phyloP scores from a whole-genome alignment of 2,329 filamentous ascomycete species.

The Cryoendolithus antarcticus region DNA sequence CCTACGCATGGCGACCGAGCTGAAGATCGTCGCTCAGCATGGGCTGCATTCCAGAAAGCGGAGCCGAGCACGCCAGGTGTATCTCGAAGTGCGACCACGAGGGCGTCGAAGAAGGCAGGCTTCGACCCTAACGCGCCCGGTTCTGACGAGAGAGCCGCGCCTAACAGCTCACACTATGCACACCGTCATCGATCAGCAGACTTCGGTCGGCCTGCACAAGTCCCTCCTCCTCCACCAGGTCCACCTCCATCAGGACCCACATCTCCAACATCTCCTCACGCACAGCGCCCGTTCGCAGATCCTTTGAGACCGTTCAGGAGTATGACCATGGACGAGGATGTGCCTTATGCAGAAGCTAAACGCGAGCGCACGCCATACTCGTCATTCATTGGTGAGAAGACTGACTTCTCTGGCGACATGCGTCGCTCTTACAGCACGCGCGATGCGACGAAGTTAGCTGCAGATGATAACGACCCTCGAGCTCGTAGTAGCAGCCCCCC shows the following conservation, averaged over 20 bases:
- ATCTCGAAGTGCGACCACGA: slow-evolving; percentile 23
- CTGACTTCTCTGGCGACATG: slow-evolving; percentile 39
- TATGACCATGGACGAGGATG: slow-evolving; percentile 18
- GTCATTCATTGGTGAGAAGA: slow-evolving; percentile 43
- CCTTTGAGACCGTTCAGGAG: slow-evolving; percentile 25
- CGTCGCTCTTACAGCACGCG: slow-evolving; percentile 42
- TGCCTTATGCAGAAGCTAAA: slow-evolving; percentile 33
- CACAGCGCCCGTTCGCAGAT: slow-evolving; percentile 27
- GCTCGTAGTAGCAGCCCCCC: slow-evolving; percentile 17
- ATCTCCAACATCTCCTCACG: slow-evolving; percentile 16
- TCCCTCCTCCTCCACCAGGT: slow-evolving; percentile 23
- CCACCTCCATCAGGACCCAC: slow-evolving; percentile 25
- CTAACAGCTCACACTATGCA: slow-evolving; percentile 13
- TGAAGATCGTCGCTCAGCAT: slow-evolving; percentile 24
- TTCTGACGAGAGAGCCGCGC: slow-evolving; percentile 47
- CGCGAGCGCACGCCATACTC: slow-evolving; percentile 44
- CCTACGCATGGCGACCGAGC: slow-evolving; percentile 10
- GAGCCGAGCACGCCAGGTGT: slow-evolving; percentile 15
- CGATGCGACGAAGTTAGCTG: slow-evolving; percentile 24
- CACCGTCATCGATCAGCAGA: slow-evolving; percentile 19
- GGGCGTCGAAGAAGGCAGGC: slow-evolving; percentile 40
- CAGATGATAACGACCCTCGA: slow-evolving; percentile 6
- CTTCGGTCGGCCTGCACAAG: slow-evolving; percentile 10
- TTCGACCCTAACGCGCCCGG: slow-evolving; percentile 47
- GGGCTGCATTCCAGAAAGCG: slow-evolving; percentile 20